Conservation (phyloP, 176 grass and related monocot genomes). For the Ampelocalamus luodianensis region DNA sequence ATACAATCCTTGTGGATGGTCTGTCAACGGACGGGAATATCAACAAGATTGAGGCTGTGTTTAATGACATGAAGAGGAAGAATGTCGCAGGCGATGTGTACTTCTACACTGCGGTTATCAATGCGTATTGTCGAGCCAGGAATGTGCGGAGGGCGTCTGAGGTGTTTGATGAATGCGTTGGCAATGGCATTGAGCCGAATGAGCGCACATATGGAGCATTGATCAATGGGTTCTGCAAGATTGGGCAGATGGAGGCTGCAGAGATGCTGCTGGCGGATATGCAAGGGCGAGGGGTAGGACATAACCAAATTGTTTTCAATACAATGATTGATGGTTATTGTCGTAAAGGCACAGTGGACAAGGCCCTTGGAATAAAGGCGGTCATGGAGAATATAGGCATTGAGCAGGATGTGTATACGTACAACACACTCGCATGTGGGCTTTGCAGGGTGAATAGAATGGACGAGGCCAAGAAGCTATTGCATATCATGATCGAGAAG, state of each 20-base stretch:
- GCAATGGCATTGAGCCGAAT: conserved; percentile 62
- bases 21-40: conserved; percentile 41
- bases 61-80: conserved; percentile 58
- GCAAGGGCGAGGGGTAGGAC: conserved; percentile 59
- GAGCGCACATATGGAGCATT: conserved; percentile 61
- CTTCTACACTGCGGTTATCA: conserved; percentile 68
- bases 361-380: conserved; percentile 60
- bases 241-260: conserved; percentile 73
- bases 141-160: conserved; percentile 71
- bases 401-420: conserved; percentile 71
- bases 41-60: conserved; percentile 52
- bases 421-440: conserved; percentile 69
- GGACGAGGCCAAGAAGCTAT: conserved; percentile 69
- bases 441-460: conserved; percentile 60
- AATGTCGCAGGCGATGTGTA: conserved; percentile 58
- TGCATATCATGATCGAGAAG: conserved; percentile 74
- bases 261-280: conserved; percentile 73
- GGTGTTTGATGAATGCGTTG: conserved; percentile 74
- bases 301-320: conserved; percentile 81
- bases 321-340: conserved; percentile 83
- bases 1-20: conserved; percentile 61
- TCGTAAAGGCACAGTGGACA: conserved; percentile 59
- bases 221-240: conserved; percentile 92
- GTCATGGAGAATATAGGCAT: conserved; percentile 77
- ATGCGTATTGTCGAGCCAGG: conserved; percentile 60